phyloP scores from a whole-genome alignment of 2,329 filamentous ascomycete species.

The Fusarium irregulare region DNA sequence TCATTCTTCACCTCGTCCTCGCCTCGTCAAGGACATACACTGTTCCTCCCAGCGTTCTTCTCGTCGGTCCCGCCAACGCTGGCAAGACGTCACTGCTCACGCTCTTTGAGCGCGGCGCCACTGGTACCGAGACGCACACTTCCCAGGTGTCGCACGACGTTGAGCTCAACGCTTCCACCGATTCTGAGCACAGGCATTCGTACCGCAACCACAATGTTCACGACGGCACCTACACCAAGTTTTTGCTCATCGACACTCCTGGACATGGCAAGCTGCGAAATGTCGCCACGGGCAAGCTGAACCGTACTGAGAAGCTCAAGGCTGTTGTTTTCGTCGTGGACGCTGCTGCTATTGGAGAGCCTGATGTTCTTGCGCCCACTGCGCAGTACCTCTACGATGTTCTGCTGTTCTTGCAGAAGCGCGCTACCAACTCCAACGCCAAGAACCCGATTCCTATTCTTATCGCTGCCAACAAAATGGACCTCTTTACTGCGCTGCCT shows the following conservation, averaged over 20 bases:
- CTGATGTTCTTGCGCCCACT: slow-evolving; percentile 73
- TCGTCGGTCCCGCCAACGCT: slow-evolving; percentile 81
- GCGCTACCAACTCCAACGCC: slow-evolving; percentile 60
- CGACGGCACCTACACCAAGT: slow-evolving; percentile 71
- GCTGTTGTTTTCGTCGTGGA: slow-evolving; percentile 92
- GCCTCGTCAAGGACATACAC: slow-evolving; percentile 74
- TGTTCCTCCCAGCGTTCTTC: slow-evolving; percentile 78
- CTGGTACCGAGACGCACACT: slow-evolving; percentile 63
- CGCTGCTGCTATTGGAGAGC: slow-evolving; percentile 73
- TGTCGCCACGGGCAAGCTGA: slow-evolving; percentile 68
- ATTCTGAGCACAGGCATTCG: slow-evolving; percentile 56
- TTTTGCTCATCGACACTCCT: slow-evolving; percentile 87
- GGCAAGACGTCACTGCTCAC: slow-evolving; percentile 93
- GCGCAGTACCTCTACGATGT: slow-evolving; percentile 91
- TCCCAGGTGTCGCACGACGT: slow-evolving; percentile 62
- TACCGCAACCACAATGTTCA: slow-evolving; percentile 68
- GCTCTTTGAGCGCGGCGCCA: slow-evolving; percentile 69
- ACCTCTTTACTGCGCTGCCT: slow-evolving; percentile 92
- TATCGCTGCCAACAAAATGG: slow-evolving; percentile 93
- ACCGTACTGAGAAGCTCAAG: slow-evolving; percentile 62
- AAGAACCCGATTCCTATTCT: slow-evolving; percentile 73
- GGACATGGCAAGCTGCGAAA: slow-evolving; percentile 94
- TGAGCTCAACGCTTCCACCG: slow-evolving; percentile 66
- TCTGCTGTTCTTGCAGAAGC: slow-evolving; percentile 83
- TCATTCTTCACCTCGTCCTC: slow-evolving; percentile 81